These are phyloP conservation scores for Aurantiochytrium sp. DNA, from an alignment of 108 stramenopile genomes.

Conservation along the genomic window DNA sequence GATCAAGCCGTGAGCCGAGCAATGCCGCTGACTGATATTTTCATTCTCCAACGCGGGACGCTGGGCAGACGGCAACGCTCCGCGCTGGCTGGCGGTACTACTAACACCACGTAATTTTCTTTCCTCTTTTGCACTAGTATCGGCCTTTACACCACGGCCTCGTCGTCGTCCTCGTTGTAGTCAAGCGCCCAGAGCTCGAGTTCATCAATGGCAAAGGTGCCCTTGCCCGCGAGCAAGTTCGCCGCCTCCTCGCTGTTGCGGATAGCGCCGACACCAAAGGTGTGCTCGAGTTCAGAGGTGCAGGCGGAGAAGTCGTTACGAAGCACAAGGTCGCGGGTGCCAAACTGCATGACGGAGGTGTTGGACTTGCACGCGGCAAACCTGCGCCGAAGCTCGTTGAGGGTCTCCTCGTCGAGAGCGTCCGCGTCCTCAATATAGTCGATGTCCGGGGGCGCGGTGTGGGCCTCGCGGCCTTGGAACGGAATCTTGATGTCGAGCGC, in stretches of 20 bases:
- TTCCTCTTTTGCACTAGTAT: too few species aligned
- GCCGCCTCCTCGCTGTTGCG: background rate
- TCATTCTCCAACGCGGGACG: too few species aligned
- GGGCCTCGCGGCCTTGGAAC: constrained; percentile 31
- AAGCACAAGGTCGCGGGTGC: constrained; percentile 28
- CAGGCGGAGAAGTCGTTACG: constrained; percentile 22
- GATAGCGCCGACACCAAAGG: constrained; percentile 25
- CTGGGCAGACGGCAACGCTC: too few species aligned
- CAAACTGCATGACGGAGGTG: constrained; percentile 32
- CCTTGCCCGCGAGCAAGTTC: constrained; percentile 20
- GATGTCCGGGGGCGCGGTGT: background rate
- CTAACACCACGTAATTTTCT: too few species aligned
- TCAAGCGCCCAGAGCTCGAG: constrained; percentile 32
- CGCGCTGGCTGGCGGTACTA: too few species aligned
- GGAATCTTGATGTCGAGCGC: constrained; percentile 32
- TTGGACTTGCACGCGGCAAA: constrained; percentile 11
- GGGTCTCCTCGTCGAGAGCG: background rate
- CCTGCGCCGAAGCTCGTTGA: background rate
- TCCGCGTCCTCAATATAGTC: background rate
- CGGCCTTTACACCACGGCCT: too few species aligned
- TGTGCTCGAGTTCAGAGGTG: constrained; percentile 31
- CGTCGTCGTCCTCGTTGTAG: background rate
- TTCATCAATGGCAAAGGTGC: constrained; percentile 17
- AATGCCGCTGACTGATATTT: too few species aligned
- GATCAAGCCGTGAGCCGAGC: too few species aligned